A percentile compares a stretch with the other conserved stretches of the same genome.
phyloP scores from a whole-genome alignment of 805 yeast species.

The Candida easanensis region DNA sequence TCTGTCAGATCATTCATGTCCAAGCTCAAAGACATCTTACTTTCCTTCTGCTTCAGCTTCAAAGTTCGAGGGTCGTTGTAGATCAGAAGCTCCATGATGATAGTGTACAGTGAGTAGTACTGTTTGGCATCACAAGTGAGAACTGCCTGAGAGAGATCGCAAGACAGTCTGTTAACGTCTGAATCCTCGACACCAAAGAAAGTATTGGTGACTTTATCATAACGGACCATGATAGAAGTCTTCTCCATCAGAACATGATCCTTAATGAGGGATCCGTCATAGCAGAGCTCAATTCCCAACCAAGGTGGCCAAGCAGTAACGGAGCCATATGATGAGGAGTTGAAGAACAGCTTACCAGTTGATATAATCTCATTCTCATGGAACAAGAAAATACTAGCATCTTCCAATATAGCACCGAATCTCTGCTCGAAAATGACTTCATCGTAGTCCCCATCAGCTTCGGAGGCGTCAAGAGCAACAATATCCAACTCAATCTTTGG shows the following conservation, averaged over 20 bases:
- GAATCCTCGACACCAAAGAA: slow-evolving; percentile 29
- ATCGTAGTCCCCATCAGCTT: slow-evolving; percentile 39
- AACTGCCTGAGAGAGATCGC: slow-evolving; percentile 68
- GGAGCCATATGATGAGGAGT: slow-evolving; percentile 60
- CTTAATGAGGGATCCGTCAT: slow-evolving; percentile 45
- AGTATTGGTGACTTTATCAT: slow-evolving; percentile 50
- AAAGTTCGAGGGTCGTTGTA: slow-evolving; percentile 72
- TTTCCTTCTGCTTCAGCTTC: slow-evolving; percentile 53
- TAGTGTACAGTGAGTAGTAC: slow-evolving; percentile 62
- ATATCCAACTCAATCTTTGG: slow-evolving; percentile 69
- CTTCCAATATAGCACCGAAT: slow-evolving; percentile 61
- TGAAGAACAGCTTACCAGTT: slow-evolving; percentile 42
- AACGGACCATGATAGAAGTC: slow-evolving; percentile 59
- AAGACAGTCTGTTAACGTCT: slow-evolving; percentile 45
- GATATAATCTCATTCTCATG: slow-evolving; percentile 45
- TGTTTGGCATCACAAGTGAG: slow-evolving; percentile 72
- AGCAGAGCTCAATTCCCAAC: slow-evolving; percentile 70
- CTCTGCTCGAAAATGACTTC: slow-evolving; percentile 58
- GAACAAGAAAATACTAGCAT: slow-evolving; percentile 72
- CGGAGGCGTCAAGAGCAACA: slow-evolving; percentile 55
- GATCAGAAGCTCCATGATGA: slow-evolving; percentile 60
- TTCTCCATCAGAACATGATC: slow-evolving; percentile 58
- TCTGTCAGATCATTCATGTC: slow-evolving; percentile 61
- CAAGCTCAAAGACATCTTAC: slow-evolving; percentile 64
- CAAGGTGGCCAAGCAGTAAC: slow-evolving; percentile 81